Base-by-base conservation (phyloP, 306 rosid genomes). In the Benincasa hispida region DNA sequence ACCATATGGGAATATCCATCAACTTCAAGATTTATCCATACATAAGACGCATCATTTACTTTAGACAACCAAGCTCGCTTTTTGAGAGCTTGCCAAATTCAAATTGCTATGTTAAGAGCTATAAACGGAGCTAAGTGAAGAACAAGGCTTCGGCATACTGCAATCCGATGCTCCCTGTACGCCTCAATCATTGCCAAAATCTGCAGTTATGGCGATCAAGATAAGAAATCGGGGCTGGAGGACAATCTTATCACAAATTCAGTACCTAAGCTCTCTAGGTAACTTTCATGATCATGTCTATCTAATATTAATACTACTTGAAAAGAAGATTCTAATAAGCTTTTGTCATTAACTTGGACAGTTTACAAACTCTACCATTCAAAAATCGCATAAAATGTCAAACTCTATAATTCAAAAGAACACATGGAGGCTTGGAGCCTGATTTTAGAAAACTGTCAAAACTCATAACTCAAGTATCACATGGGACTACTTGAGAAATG, bases 31-130 rank as follows among this genome's bases (percentile, higher is more conserved):
- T 47, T 48, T 24, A 42, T 69, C 22, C 75, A 47, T 27, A 48
- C 58, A 72, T 72, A 48, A 48, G 8, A 27, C 75, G 3, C 25
- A 45, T 69, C 57, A 72, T 72, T 72, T 48, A 48, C 75, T 69
- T 61, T 8, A 69, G 56, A 45, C 11, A 69, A 69, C 76, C 42
- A 72, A 72, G 76, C 76, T 72, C 42, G 8, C 59, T 25, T 48
- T 14, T 72, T 72, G 59, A 48, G 76, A 72, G 41, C 76, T 72
- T 27, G 58, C 58, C 57, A 72, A 72, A 14, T 72, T 48, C 76
- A 72, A 47, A 48, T 72, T 17, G 76, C 76, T 48, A 70, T 41
- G 74, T 68, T 42, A 68, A 68, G 2, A 35, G 35, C 74, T 68
- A 68, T 68, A 30, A 39, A 68, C 19, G 32, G 34, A 41, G 74